Base-by-base conservation (phyloP, 805 yeast species). In the Lachancea mirantina region DNA sequence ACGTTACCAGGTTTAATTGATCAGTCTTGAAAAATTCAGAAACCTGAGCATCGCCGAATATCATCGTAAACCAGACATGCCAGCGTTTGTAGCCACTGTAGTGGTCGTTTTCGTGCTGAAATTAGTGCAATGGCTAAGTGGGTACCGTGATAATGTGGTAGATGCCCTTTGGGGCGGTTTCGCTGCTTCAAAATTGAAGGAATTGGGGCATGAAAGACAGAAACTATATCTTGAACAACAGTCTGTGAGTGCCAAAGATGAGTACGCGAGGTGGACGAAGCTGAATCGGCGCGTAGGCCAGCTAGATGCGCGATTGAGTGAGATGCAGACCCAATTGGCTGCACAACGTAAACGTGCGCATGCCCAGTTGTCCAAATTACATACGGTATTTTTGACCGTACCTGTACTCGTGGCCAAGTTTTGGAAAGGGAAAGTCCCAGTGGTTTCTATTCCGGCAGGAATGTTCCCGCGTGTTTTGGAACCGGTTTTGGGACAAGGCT, bases 221-320 rank as follows among this genome's bases (percentile, higher is more conserved):
- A 55, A 60, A 13, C 50, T 75, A 14, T 65, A 71, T 43, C 64
- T 61, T 9, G 74, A 77, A 45, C 70, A 85, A 40, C 64, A 73
- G 19, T 41, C 66, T 2, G 72, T 87, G 7, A 74, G 84, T 35
- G 89, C 96, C 2, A 96, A 89, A 57, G 96, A 92, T 54, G 78
- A 92, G 49, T 92, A 89, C 56, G 96, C 96, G 18, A 78, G 74
- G 49, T 92, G 97, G 97, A 94, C 96, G 1, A 85, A 85, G 55
- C 66, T 88, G 41, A 88, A 85, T 49, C 71, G 98, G 30, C 71
- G 68, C 45, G 61, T 69, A 37, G 87, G 79, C 43, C 68, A 70
- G 38, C 49, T 83, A 30, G 65, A 67, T 26, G 64, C 57, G 10
- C 75, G 81, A 39, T 61, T 80, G 26, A 69, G 65, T 11, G 36